Percentiles rank a stretch among this genome's conserved stretches.
phyloP scores from a whole-genome alignment of 164 flowering plant species.

The Nymphaea colorata region DNA sequence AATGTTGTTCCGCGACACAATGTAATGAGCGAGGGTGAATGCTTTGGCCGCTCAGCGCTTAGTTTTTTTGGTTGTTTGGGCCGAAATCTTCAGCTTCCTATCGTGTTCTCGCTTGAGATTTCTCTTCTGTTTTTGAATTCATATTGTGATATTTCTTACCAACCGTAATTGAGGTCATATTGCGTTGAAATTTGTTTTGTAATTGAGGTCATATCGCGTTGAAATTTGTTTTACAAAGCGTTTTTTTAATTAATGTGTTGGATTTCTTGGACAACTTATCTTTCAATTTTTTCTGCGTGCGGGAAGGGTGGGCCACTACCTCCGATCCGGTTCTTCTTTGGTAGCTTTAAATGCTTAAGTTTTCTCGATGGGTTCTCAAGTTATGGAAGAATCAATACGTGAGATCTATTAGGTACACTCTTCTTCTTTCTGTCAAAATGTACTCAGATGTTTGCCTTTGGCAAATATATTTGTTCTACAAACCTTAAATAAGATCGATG shows the following conservation, averaged over 20 bases:
- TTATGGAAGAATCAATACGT: not conserved
- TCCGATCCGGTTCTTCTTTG: no score
- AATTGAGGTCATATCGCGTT: no score
- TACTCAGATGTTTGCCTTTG: not conserved
- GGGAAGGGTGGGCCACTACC: no score
- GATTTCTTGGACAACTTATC: no score
- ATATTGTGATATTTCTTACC: not conserved
- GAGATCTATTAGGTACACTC: not conserved
- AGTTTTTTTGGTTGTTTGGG: not conserved
- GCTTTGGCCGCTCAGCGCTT: not conserved
- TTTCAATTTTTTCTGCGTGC: no score
- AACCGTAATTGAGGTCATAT: no score
- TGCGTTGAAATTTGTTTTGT: no score
- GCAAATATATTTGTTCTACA: not conserved
- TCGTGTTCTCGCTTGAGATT: not conserved
- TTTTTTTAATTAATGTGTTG: no score
- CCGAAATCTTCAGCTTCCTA: not conserved
- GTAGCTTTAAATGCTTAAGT: no score
- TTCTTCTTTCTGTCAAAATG: not conserved
- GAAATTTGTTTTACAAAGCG: no score
- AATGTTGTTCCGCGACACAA: not conserved
- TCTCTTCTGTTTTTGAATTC: not conserved
- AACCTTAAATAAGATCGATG: not conserved
- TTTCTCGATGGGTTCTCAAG: not conserved
- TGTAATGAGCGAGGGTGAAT: not conserved